Percentiles rank a stretch among this genome's conserved stretches.
Conservation (phyloP, 2,329 filamentous ascomycete genomes). For the Biscogniauxia sp. region DNA sequence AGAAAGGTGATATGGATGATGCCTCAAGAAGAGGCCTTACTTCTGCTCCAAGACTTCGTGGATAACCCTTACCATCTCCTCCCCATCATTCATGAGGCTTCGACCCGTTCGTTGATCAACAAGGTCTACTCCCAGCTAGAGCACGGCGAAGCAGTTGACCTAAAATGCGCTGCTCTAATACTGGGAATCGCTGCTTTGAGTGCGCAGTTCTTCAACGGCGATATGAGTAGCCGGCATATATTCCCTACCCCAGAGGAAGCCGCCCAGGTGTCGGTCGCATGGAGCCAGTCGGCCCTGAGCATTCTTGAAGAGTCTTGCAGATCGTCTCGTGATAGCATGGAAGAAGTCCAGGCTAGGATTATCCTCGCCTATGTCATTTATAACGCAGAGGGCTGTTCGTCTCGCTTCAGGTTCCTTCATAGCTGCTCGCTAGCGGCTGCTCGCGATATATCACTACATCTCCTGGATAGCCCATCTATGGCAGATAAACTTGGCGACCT, state of each 20-base stretch:
- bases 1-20: constrained; percentile 16
- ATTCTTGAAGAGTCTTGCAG: constrained; percentile 35
- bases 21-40: constrained; percentile 24
- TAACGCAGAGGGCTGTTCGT: constrained; percentile 38
- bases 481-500: constrained; percentile 22
- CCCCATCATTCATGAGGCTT: constrained; percentile 27
- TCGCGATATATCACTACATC: constrained; percentile 38
- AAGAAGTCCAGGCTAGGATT: constrained; percentile 37
- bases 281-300: constrained; percentile 32
- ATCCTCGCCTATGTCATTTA: constrained; percentile 38
- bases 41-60: constrained; percentile 28
- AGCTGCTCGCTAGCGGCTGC: constrained; percentile 29
- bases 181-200: constrained; percentile 29
- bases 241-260: constrained; percentile 22
- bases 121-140: constrained; percentile 19
- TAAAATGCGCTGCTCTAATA: constrained; percentile 25
- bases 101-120: constrained; percentile 15
- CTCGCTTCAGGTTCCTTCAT: constrained; percentile 32
- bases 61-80: constrained; percentile 27
- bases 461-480: constrained; percentile 36
- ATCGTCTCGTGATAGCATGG: constrained; percentile 29
- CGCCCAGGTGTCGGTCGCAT: constrained; percentile 11
- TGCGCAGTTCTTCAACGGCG: constrained; percentile 28
- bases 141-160: constrained; percentile 9
- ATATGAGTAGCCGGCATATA: neutral